These are phyloP conservation scores for Blastobotrys capitulatus DNA, from an alignment of 1,139 yeast species.

Conservation along the genomic window DNA sequence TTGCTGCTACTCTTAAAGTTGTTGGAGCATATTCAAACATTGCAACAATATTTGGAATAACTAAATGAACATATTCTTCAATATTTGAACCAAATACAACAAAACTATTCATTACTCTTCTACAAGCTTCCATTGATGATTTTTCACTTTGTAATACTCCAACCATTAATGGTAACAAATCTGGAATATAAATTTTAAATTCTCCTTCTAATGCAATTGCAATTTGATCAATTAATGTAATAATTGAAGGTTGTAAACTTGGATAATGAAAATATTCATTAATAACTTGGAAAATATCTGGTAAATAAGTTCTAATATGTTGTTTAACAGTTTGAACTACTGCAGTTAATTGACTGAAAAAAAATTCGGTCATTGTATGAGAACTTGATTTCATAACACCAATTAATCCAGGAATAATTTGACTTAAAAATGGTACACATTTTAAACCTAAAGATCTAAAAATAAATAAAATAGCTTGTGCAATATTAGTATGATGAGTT, in stretches of 20 bases:
- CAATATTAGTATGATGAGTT: slow-evolving; percentile 82
- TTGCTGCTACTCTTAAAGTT: slow-evolving; percentile 62
- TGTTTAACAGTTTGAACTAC: slow-evolving; percentile 80
- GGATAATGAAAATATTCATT: slow-evolving; percentile 67
- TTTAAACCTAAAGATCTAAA: slow-evolving; percentile 83
- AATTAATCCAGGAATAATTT: slow-evolving; percentile 82
- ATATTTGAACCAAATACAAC: slow-evolving; percentile 86
- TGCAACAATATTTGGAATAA: slow-evolving; percentile 77
- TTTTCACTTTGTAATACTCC: slow-evolving; percentile 76
- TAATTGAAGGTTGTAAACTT: slow-evolving; percentile 70
- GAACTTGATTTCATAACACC: slow-evolving; percentile 83
- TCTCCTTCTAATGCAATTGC: slow-evolving; percentile 89
- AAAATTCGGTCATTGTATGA: slow-evolving; percentile 75
- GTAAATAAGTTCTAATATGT: slow-evolving; percentile 78
- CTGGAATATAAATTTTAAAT: slow-evolving; percentile 77
- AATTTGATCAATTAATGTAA: slow-evolving; percentile 75
- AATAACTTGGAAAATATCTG: slow-evolving; percentile 70
- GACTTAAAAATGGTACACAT: slow-evolving; percentile 81
- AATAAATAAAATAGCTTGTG: slow-evolving; percentile 86
- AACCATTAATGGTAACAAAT: slow-evolving; percentile 67
- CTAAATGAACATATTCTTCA: slow-evolving; percentile 82
- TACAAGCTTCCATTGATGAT: slow-evolving; percentile 54
- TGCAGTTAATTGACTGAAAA: slow-evolving; percentile 82
- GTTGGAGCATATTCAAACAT: slow-evolving; percentile 67
- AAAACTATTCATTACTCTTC: slow-evolving; percentile 75